Percentiles rank a stretch among this genome's conserved stretches.
These are phyloP conservation scores for Zymoseptoria passerinii DNA, from an alignment of 2,329 filamentous ascomycete species.

Conservation along the genomic window DNA sequence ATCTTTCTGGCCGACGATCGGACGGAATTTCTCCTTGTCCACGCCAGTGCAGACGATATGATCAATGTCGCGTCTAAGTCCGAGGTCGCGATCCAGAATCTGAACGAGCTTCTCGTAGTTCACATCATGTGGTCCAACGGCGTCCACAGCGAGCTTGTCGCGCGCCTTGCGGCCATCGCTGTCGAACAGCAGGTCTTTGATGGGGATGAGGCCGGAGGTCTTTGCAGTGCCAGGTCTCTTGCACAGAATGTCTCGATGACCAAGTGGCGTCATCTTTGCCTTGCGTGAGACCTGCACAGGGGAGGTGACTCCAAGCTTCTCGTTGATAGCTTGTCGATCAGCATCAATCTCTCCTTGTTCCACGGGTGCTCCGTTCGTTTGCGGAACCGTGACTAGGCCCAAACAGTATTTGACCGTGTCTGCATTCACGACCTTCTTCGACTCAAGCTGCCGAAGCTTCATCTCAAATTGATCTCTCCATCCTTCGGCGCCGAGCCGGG, in stretches of 20 bases:
- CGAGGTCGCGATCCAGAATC: conserved; percentile 5
- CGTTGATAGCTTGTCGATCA: neutral
- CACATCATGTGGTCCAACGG: conserved; percentile 6
- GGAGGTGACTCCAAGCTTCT: conserved; percentile 2
- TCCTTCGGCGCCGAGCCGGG: conserved; percentile 17
- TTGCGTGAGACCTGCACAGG: neutral
- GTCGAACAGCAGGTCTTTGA: conserved; percentile 6
- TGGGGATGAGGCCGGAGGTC: neutral
- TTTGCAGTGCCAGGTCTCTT: neutral
- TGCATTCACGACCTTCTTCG: conserved; percentile 4
- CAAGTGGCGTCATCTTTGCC: conserved; percentile 3
- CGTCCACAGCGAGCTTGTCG: neutral
- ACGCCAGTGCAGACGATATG: conserved; percentile 10
- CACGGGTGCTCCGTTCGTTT: neutral
- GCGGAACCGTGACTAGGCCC: neutral
- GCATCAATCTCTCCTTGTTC: neutral
- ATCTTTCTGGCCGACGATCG: conserved; percentile 8
- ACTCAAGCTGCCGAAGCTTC: conserved; percentile 28
- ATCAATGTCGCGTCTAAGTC: conserved; percentile 3
- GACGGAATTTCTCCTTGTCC: neutral
- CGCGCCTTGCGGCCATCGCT: conserved; percentile 1
- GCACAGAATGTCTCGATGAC: conserved; percentile 8
- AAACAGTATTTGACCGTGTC: conserved; percentile 12
- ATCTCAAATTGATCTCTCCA: conserved; percentile 24
- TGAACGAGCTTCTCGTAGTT: conserved; percentile 7